phyloP scores from a whole-genome alignment of 2,329 filamentous ascomycete genomes.

The Aspergillus spinulosporus region DNA sequence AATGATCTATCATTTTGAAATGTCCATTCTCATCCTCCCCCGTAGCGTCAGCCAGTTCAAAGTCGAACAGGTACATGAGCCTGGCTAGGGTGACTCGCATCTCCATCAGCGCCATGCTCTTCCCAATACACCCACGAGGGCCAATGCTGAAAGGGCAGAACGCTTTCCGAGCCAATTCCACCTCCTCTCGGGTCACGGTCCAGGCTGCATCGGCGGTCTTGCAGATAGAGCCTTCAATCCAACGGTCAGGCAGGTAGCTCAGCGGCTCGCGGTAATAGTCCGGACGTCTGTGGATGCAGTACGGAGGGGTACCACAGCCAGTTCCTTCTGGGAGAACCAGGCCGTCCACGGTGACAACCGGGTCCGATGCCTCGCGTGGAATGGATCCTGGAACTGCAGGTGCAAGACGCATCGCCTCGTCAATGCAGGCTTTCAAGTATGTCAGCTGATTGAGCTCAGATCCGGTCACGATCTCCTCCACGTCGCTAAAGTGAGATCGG shows the following conservation, averaged over 20 bases:
- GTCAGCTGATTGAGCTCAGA: constrained; percentile 35
- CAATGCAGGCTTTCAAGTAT: constrained; percentile 46
- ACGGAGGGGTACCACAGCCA: constrained; percentile 65
- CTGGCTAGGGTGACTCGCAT: constrained; percentile 42
- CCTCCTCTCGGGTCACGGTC: constrained; percentile 51
- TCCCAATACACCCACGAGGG: constrained; percentile 45
- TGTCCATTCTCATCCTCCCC: constrained; percentile 40
- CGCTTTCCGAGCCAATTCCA: constrained; percentile 60
- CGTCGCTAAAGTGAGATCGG: constrained; percentile 34
- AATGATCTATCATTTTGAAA: constrained; percentile 40
- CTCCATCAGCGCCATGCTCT: constrained; percentile 47
- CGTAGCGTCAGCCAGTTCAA: constrained; percentile 35
- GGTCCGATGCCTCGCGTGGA: constrained; percentile 41
- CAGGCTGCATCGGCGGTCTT: constrained; percentile 39
- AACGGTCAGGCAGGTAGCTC: constrained; percentile 64
- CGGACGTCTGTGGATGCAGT: constrained; percentile 67
- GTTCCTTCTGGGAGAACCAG: constrained; percentile 52
- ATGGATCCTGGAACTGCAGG: constrained; percentile 42
- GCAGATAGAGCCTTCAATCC: constrained; percentile 55
- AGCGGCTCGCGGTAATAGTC: constrained; percentile 63
- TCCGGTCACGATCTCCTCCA: constrained; percentile 42
- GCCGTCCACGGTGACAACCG: constrained; percentile 40
- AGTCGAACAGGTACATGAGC: constrained; percentile 43
- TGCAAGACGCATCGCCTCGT: constrained; percentile 44
- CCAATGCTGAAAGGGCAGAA: constrained; percentile 64